Conservation (phyloP, 1,284 basidiomycete species). For the Leucoagaricus sp. region DNA sequence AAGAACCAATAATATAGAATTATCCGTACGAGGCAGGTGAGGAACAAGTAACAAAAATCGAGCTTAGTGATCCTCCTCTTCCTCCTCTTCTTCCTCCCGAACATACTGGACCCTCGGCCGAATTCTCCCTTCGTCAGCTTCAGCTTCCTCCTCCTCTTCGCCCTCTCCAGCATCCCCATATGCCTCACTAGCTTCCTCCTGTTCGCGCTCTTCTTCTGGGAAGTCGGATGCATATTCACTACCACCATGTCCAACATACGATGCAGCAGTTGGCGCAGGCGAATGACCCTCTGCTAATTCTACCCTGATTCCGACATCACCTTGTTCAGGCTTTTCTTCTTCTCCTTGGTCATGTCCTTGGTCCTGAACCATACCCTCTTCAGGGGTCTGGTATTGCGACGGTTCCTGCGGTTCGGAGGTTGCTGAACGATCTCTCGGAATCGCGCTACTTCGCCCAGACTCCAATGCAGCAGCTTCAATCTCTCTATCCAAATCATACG, state of each 20-base stretch:
- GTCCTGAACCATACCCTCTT: background rate
- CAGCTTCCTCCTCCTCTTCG: slow-evolving; percentile 10
- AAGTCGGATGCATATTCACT: slow-evolving; percentile 13
- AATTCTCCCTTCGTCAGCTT: background rate
- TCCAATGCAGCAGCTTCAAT: slow-evolving; percentile 12
- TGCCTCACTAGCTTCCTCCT: background rate
- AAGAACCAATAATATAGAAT: too few relatives aligned
- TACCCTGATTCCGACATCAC: slow-evolving; percentile 9
- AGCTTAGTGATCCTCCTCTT: slow-evolving; percentile 3
- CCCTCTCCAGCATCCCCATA: slow-evolving; percentile 4
- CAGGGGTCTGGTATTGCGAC: background rate
- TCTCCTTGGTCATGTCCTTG: slow-evolving; percentile 1
- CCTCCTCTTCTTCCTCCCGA: slow-evolving; percentile 10
- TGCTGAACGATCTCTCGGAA: background rate
- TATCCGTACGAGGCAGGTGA: background rate
- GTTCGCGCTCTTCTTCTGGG: slow-evolving; percentile 12
- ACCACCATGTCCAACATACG: slow-evolving; percentile 8
- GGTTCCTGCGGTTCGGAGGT: slow-evolving; percentile 9
- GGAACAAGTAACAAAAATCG: background rate
- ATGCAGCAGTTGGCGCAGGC: slow-evolving; percentile 1
- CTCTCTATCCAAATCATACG: slow-evolving; percentile 10
- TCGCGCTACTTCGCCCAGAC: background rate
- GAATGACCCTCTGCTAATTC: slow-evolving; percentile 18
- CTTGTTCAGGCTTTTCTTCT: background rate
- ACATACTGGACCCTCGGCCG: slow-evolving; percentile 5